Conservation (phyloP, 2,329 filamentous ascomycete genomes). For the Alternaria burnsii region DNA sequence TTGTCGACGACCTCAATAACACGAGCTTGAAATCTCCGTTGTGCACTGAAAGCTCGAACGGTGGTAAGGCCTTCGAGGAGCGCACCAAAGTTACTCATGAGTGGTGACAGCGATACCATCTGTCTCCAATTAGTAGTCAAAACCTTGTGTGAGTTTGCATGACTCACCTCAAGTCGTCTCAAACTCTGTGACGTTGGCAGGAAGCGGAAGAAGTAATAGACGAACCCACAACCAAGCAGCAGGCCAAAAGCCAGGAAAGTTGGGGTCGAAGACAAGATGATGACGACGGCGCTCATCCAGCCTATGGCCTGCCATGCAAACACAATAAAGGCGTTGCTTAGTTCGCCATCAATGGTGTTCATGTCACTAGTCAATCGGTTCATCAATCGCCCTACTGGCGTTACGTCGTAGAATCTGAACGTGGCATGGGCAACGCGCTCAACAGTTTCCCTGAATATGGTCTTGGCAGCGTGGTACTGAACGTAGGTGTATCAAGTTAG, state of each 20-base stretch:
- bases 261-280: conserved; percentile 83
- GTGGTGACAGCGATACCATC: conserved; percentile 86
- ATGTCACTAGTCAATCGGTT: conserved; percentile 92
- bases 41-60: conserved; percentile 82
- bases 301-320: conserved; percentile 76
- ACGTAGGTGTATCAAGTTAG: not conserved
- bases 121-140: conserved; percentile 22
- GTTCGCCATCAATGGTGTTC: conserved; percentile 86
- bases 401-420: conserved; percentile 91
- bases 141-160: not conserved
- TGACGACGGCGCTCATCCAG: conserved; percentile 75
- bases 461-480: conserved; percentile 72
- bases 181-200: conserved; percentile 84
- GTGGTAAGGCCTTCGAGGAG: conserved; percentile 86
- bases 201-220: conserved; percentile 78
- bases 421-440: conserved; percentile 77
- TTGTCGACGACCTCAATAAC: conserved; percentile 84
- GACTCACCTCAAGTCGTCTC: conserved; percentile 72
- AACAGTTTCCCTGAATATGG: conserved; percentile 78
- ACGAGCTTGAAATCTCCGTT: conserved; percentile 79
- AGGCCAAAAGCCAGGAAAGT: conserved; percentile 77
- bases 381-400: conserved; percentile 88
- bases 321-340: conserved; percentile 75
- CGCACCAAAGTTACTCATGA: conserved; percentile 93
- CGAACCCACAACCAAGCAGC: conserved; percentile 71